Evolutionary conservation across 306 rosid genomes (phyloP).

Genomic region (Pterocarpus macrocarpus): DNA sequence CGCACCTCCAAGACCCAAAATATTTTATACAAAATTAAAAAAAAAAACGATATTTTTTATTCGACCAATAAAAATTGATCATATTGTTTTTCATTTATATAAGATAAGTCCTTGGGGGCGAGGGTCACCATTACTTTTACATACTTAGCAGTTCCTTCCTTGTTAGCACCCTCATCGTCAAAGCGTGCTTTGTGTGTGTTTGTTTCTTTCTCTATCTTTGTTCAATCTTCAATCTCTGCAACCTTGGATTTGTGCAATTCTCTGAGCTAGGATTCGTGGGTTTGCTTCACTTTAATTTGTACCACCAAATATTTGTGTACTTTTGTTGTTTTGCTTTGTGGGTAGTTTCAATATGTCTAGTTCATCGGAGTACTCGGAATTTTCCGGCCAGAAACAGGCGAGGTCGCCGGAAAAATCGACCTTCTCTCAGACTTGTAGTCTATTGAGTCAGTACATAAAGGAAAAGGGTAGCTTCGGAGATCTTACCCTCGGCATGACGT

Average conservation of each 20-base stretch:
- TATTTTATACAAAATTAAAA: background rate
- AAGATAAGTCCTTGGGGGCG: conserved; percentile 30
- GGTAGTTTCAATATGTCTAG: conserved; percentile 58
- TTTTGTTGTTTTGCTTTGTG: background rate
- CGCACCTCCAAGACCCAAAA: conserved; percentile 5
- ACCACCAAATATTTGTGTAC: background rate
- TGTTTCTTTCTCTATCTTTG: conserved; percentile 1
- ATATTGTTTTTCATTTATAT: conserved; percentile 20
- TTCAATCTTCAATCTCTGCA: background rate
- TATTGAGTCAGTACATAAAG: conserved; percentile 67
- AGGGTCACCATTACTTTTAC: conserved; percentile 29
- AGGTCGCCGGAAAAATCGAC: conserved; percentile 62
- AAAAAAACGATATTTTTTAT: background rate
- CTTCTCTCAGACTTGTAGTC: conserved; percentile 73
- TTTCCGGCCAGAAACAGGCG: conserved; percentile 60
- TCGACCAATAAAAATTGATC: conserved; percentile 3
- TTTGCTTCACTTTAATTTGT: too few relatives aligned
- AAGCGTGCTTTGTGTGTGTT: conserved; percentile 25
- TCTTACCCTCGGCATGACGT: conserved; percentile 72
- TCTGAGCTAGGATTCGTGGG: conserved; percentile 6
- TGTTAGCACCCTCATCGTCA: conserved; percentile 13
- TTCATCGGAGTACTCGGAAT: conserved; percentile 64
- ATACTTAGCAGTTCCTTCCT: conserved; percentile 23
- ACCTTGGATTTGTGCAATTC: background rate
- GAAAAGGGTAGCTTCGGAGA: conserved; percentile 70